Conservation (phyloP, 108 stramenopile species). For the Skeletonema costatum region DNA sequence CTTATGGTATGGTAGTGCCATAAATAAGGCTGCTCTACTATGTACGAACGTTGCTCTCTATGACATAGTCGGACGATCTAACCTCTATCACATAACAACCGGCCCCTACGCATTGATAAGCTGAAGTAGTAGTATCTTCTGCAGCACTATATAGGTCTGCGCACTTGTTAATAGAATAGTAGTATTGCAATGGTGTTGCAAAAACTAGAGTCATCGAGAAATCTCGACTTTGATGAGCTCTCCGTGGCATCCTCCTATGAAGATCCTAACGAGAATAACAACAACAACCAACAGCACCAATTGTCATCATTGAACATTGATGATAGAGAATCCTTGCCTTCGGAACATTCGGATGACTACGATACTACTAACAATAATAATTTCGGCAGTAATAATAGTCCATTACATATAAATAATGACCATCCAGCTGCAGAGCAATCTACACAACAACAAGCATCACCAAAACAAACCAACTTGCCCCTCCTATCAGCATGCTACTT, state of each 20-base stretch:
- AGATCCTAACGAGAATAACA: background rate
- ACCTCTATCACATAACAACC: no score
- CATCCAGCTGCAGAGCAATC: background rate
- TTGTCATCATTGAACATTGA: background rate
- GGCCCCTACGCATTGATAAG: no score
- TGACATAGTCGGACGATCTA: no score
- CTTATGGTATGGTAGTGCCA: no score
- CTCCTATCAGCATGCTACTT: constrained; percentile 61
- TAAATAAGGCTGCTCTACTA: no score
- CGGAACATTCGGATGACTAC: background rate
- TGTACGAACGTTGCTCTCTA: no score
- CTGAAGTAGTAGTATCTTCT: no score
- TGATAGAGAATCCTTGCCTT: background rate
- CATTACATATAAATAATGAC: no score
- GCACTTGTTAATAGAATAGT: no score
- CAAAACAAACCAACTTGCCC: constrained; percentile 60
- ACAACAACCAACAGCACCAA: background rate
- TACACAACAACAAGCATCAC: background rate
- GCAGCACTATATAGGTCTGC: no score
- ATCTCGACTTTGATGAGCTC: background rate
- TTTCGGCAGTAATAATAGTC: no score
- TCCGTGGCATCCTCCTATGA: background rate
- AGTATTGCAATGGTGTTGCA: background rate
- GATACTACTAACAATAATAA: background rate
- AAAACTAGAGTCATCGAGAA: background rate